Evolutionary conservation across 495 filamentous ascomycete genomes (phyloP).

Genomic region (Podospora tetraspora): DNA sequence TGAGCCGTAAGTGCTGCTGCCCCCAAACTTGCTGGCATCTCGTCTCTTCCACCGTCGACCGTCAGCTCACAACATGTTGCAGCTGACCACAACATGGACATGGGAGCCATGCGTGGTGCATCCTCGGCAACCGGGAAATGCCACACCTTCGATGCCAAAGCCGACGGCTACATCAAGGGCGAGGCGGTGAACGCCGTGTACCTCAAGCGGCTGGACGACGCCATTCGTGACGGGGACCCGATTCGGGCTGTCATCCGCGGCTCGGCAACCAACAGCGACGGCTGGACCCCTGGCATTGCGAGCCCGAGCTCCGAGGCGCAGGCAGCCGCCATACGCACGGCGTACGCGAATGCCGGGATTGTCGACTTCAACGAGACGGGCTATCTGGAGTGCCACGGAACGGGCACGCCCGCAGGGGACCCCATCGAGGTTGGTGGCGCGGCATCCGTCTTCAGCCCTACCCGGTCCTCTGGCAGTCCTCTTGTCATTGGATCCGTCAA

Average conservation of each 20-base stretch:
- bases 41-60: no score
- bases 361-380: slow-evolving; percentile 18
- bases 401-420: slow-evolving; percentile 50
- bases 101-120: not conserved
- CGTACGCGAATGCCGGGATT: slow-evolving; percentile 33
- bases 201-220: slow-evolving; percentile 49
- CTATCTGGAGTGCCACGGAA: slow-evolving; percentile 48
- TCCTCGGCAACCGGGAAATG: slow-evolving; percentile 6
- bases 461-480: not conserved
- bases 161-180: slow-evolving; percentile 50
- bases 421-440: slow-evolving; percentile 36
- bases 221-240: slow-evolving; percentile 40
- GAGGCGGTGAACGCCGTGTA: slow-evolving; percentile 45
- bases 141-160: slow-evolving; percentile 27
- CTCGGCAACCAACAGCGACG: slow-evolving; percentile 46
- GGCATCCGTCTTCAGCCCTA: slow-evolving; percentile 9
- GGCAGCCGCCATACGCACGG: slow-evolving; percentile 40
- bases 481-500: slow-evolving; percentile 39
- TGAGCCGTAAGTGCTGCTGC: slow-evolving; percentile 3
- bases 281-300: slow-evolving; percentile 44
- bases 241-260: slow-evolving; percentile 53
- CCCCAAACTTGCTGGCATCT: no score
- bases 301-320: slow-evolving; percentile 47
- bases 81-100: slow-evolving; percentile 4
- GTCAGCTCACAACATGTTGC: no score